A percentile compares a stretch with the other conserved stretches of the same genome.
Evolutionary conservation across 495 filamentous ascomycete genomes (phyloP).

Genomic region (Pyrenopolyporus hunteri): DNA sequence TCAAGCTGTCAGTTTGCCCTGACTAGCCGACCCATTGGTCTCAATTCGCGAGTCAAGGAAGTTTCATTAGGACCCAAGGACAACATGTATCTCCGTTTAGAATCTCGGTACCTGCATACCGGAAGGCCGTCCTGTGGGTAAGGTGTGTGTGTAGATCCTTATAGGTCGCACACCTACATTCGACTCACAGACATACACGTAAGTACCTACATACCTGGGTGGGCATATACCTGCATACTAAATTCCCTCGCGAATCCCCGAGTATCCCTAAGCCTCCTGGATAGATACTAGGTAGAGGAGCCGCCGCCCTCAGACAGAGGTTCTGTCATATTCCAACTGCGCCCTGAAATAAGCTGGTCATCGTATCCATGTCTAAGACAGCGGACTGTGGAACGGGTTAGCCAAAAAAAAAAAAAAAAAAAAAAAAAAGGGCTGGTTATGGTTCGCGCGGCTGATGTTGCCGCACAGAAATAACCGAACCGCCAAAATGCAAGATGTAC

Average conservation of each 20-base stretch:
- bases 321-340: too few relatives aligned
- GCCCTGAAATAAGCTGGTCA: constrained; percentile 11
- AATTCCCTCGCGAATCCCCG: too few relatives aligned
- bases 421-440: not conserved
- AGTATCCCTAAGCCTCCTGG: too few relatives aligned
- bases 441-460: constrained; percentile 15
- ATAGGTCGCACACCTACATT: not conserved
- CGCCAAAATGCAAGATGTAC: constrained; percentile 7
- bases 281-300: too few relatives aligned
- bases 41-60: constrained; percentile 5
- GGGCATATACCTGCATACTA: not conserved
- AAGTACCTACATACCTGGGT: not conserved
- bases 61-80: not conserved
- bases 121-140: constrained; percentile 14
- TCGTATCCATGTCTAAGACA: constrained; percentile 1
- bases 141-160: constrained; percentile 5
- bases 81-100: constrained; percentile 3
- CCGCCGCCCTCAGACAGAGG: too few relatives aligned
- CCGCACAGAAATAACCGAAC: constrained; percentile 17
- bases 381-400: constrained; percentile 1
- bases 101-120: constrained; percentile 35
- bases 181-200: not conserved
- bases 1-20: not conserved
- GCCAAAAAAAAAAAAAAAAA: too few relatives aligned
- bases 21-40: not conserved